phyloP scores from a whole-genome alignment of 768 basidiomycete genomes.

The Suillus clintonianus region DNA sequence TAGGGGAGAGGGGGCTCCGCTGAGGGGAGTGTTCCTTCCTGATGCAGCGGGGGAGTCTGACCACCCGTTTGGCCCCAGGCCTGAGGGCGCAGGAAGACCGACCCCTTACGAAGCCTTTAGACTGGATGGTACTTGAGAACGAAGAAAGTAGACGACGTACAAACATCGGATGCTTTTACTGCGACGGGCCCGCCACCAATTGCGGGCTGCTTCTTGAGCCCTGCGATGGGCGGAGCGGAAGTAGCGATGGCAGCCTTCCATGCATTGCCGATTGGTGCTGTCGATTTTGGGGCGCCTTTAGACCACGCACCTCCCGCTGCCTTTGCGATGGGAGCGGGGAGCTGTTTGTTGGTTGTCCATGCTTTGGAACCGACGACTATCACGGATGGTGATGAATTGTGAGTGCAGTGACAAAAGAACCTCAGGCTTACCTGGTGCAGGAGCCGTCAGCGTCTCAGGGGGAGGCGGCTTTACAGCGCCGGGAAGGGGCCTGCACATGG shows the following conservation, averaged over 20 bases:
- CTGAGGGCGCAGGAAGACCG: neutral
- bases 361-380: conserved; percentile 31
- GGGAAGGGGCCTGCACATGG: conserved; percentile 48
- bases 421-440: conserved; percentile 33
- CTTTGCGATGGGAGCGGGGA: neutral
- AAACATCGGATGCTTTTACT: conserved; percentile 30
- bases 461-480: conserved; percentile 26
- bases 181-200: conserved; percentile 27
- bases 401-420: conserved; percentile 4
- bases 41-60: conserved; percentile 18
- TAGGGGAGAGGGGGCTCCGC: conserved; percentile 3
- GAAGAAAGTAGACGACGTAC: conserved; percentile 16
- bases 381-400: conserved; percentile 3
- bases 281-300: conserved; percentile 17
- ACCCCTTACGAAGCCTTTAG: neutral
- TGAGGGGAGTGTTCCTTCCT: conserved; percentile 16
- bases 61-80: conserved; percentile 11
- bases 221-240: conserved; percentile 5
- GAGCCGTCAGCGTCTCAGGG: conserved; percentile 21
- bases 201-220: conserved; percentile 20
- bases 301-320: conserved; percentile 17
- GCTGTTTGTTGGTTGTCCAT: conserved; percentile 24
- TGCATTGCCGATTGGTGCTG: conserved; percentile 23
- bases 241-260: conserved; percentile 13
- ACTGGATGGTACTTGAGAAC: neutral